A percentile compares a stretch with the other conserved stretches of the same genome.
Evolutionary conservation across 345 rosid species (phyloP).

Genomic region (thale cress (Arabidopsis thaliana)): TAIR10.1 NC_003075.7:7392501-7393000

Average conservation of each 20-base stretch:
- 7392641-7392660: constrained; percentile 8
- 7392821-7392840: constrained; percentile 66
- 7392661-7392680: constrained; percentile 34
- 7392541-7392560: background rate
- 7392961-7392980: constrained; percentile 87
- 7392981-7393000: constrained; percentile 66
- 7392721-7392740: constrained; percentile 84
- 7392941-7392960: constrained; percentile 84
- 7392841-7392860: constrained; percentile 61
- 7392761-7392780: constrained; percentile 84
- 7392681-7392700: constrained; percentile 82
- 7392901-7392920: constrained; percentile 68
- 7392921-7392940: constrained; percentile 69
- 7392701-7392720: constrained; percentile 96
- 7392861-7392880: constrained; percentile 57
- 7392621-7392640: background rate
- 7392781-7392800: constrained; percentile 92
- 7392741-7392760: constrained; percentile 94
- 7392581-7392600: constrained; percentile 13
- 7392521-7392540: background rate
- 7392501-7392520: constrained; percentile 21
- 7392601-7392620: background rate
- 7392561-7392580: constrained; percentile 1
- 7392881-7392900: constrained; percentile 74
- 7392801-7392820: constrained; percentile 80